Evolutionary conservation across 352 stramenopile genomes (phyloP).

Genomic region (Globisporangium iwayamae): DNA sequence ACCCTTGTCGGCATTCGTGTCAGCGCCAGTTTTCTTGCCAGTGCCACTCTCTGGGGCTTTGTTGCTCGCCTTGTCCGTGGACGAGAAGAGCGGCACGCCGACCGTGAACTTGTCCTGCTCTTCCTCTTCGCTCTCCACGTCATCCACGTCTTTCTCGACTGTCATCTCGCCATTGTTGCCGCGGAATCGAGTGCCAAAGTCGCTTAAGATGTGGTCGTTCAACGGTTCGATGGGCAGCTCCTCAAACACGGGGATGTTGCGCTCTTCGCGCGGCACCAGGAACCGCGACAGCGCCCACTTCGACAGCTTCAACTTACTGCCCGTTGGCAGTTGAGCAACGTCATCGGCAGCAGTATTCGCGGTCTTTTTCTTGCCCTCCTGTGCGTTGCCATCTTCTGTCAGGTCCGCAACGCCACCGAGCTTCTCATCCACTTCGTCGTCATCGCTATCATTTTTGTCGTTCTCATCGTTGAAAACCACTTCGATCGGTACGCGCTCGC

Average conservation of each 20-base stretch:
- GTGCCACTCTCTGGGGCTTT: conserved; percentile 13
- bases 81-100: conserved; percentile 44
- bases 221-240: conserved; percentile 69
- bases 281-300: conserved; percentile 75
- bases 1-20: conserved; percentile 19
- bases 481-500: conserved; percentile 34
- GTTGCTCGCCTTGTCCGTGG: conserved; percentile 16
- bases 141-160: conserved; percentile 41
- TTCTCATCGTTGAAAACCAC: conserved; percentile 21
- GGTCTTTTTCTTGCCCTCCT: conserved; percentile 5
- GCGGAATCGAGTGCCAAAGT: conserved; percentile 74
- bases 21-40: conserved; percentile 21
- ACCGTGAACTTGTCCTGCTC: conserved; percentile 37
- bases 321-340: not conserved
- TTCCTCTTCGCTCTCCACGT: conserved; percentile 25
- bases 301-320: conserved; percentile 44
- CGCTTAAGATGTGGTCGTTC: conserved; percentile 83
- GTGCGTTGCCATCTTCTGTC: conserved; percentile 14
- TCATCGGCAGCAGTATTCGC: not conserved
- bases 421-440: conserved; percentile 20
- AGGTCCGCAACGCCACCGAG: conserved; percentile 22
- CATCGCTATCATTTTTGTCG: not conserved
- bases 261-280: conserved; percentile 49
- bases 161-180: conserved; percentile 41
- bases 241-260: conserved; percentile 48